Conservation (phyloP, 768 basidiomycete species). For the Leucogyrophana mollusca region DNA sequence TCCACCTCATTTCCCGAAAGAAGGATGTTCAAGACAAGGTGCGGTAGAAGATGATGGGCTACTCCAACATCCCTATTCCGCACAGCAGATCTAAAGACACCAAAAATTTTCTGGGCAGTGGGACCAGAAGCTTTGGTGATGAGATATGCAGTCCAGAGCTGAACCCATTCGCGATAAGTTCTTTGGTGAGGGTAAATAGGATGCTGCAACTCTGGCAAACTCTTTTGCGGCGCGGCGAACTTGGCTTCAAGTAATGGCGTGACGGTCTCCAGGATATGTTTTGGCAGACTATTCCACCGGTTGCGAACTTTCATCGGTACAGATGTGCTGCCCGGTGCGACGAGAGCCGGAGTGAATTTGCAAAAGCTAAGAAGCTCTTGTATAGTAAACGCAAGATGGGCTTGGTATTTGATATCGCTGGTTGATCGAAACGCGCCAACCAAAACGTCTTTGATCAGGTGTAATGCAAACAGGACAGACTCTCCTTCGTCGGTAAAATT, state of each 20-base stretch:
- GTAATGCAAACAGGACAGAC: constrained; percentile 73
- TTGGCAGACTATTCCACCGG: constrained; percentile 78
- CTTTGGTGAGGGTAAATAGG: constrained; percentile 75
- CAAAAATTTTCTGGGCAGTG: constrained; percentile 69
- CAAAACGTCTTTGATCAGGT: constrained; percentile 82
- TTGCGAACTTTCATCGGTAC: constrained; percentile 65
- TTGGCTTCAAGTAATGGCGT: constrained; percentile 77
- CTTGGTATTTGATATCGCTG: constrained; percentile 91
- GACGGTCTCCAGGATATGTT: constrained; percentile 82
- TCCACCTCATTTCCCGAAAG: constrained; percentile 69
- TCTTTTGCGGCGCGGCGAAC: constrained; percentile 51
- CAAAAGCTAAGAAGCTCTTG: constrained; percentile 90
- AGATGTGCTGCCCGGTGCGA: constrained; percentile 50
- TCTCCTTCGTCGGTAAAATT: constrained; percentile 84
- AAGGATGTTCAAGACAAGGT: constrained; percentile 84
- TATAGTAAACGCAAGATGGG: constrained; percentile 83
- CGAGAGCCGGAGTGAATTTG: constrained; percentile 76
- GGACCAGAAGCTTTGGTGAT: constrained; percentile 61
- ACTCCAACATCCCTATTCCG: constrained; percentile 90
- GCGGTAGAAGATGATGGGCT: constrained; percentile 88
- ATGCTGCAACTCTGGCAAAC: constrained; percentile 41
- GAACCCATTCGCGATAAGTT: constrained; percentile 98
- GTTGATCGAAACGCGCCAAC: constrained; percentile 91
- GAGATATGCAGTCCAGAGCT: constrained; percentile 81
- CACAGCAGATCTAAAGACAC: constrained; percentile 74